Evolutionary conservation across 176 grass and related monocot species (phyloP).

Genomic region (Dendrocalamus sinicus): DNA sequence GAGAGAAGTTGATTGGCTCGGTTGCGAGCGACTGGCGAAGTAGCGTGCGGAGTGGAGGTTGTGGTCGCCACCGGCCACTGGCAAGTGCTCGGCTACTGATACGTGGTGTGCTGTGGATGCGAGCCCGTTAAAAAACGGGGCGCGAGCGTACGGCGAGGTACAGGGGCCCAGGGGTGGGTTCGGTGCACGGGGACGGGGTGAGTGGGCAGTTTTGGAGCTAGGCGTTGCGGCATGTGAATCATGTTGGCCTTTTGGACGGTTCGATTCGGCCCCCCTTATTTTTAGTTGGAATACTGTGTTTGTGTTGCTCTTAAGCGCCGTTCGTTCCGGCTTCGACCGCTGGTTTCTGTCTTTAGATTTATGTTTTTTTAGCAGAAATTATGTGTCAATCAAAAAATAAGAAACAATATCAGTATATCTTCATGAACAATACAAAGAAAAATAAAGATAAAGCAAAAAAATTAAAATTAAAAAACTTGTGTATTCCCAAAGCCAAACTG

Average conservation of each 20-base stretch:
- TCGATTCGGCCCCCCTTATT: not conserved
- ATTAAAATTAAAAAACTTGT: too few species aligned
- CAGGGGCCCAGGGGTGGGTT: not conserved
- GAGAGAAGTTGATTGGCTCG: not conserved
- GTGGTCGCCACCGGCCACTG: not conserved
- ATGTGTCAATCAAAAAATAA: too few species aligned
- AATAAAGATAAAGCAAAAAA: too few species aligned
- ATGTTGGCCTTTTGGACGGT: constrained; percentile 10
- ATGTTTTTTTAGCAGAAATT: too few species aligned
- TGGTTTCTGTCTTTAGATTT: too few species aligned
- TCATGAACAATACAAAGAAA: too few species aligned
- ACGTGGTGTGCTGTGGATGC: not conserved
- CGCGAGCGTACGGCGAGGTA: not conserved
- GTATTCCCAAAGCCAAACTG: too few species aligned
- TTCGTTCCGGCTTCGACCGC: too few species aligned
- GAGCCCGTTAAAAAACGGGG: constrained; percentile 9
- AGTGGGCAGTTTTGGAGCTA: constrained; percentile 29
- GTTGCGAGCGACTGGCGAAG: not conserved
- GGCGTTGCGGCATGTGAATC: constrained; percentile 51
- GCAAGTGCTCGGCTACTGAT: not conserved
- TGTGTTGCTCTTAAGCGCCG: too few species aligned
- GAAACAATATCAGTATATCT: too few species aligned
- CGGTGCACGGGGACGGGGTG: constrained; percentile 14
- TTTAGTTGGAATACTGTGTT: not conserved
- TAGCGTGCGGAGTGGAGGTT: not conserved